Conservation (phyloP, 805 yeast species). For the Candida corydali region DNA sequence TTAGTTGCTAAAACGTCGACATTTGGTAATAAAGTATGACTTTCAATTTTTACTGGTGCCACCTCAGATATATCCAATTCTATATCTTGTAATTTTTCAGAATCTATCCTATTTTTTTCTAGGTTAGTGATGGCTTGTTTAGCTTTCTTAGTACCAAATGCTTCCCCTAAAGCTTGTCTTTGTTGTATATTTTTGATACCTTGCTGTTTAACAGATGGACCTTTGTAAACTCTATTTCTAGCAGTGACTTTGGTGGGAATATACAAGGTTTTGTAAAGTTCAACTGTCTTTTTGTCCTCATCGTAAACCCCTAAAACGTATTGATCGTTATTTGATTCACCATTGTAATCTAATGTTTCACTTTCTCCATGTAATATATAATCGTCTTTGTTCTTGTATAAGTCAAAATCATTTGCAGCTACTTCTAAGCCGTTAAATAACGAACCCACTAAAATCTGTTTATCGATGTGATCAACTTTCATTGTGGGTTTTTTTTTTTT, state of each 20-base stretch:
- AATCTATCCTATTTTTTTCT: constrained; percentile 82
- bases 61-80: constrained; percentile 85
- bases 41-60: constrained; percentile 13
- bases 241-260: constrained; percentile 62
- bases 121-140: constrained; percentile 80
- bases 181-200: constrained; percentile 51
- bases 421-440: constrained; percentile 74
- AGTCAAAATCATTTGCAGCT: constrained; percentile 52
- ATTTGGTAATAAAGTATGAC: constrained; percentile 68
- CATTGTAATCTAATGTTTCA: constrained; percentile 69
- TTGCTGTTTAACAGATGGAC: constrained; percentile 61
- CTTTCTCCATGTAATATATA: constrained; percentile 72
- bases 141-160: constrained; percentile 96
- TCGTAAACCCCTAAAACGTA: constrained; percentile 81
- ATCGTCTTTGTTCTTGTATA: constrained; percentile 49
- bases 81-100: constrained; percentile 68
- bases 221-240: constrained; percentile 51
- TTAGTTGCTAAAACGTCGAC: constrained; percentile 74
- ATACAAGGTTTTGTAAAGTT: constrained; percentile 60
- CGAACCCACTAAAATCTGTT: constrained; percentile 53
- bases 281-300: constrained; percentile 56
- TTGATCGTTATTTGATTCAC: constrained; percentile 35
- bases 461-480: constrained; percentile 35
- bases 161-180: constrained; percentile 86
- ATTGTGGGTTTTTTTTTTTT: constrained; percentile 20